These are phyloP conservation scores for Oryza brachyantha DNA, from an alignment of 176 grass and related monocot genomes.

Conservation along the genomic window DNA sequence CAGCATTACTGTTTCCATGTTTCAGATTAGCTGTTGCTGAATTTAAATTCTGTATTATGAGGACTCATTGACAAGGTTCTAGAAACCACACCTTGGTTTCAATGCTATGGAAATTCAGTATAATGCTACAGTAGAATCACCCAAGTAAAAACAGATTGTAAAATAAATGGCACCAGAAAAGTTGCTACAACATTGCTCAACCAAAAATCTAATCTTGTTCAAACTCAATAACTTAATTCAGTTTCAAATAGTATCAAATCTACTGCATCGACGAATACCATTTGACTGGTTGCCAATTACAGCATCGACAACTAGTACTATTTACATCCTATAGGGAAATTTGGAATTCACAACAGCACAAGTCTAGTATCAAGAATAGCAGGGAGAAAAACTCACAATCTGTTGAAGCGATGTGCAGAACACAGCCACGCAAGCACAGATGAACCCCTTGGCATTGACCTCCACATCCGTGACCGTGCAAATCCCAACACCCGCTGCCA, in stretches of 20 bases:
- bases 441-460: conserved; percentile 83
- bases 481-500: conserved; percentile 82
- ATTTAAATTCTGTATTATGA: background rate
- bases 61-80: background rate
- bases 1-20: background rate
- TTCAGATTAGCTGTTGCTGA: conserved; percentile 14
- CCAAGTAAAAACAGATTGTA: background rate
- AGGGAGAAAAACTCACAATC: conserved; percentile 58
- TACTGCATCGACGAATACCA: background rate
- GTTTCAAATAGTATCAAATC: background rate
- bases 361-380: background rate
- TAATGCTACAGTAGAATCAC: background rate
- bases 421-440: conserved; percentile 80
- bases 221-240: background rate
- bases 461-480: conserved; percentile 87
- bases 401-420: conserved; percentile 93
- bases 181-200: background rate
- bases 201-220: background rate
- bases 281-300: background rate
- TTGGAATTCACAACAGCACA: background rate
- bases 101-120: background rate
- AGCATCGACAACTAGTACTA: background rate
- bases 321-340: background rate
- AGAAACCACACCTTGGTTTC: background rate
- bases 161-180: background rate